Base-by-base conservation (phyloP, 2,329 filamentous ascomycete genomes). In the Waltergamsia citrina region DNA sequence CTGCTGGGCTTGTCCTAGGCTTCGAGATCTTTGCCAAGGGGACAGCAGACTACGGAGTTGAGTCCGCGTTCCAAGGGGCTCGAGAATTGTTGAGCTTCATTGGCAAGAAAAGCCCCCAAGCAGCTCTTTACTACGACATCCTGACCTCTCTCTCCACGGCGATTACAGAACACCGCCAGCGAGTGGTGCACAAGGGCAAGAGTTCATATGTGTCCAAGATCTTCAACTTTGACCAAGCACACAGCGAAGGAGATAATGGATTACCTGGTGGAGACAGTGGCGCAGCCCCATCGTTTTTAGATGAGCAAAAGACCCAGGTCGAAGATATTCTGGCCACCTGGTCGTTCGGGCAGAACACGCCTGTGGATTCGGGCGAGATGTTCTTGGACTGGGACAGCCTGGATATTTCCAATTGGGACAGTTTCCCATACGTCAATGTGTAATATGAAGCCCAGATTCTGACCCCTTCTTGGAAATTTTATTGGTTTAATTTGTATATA, bases 101-200 rank as follows among this genome's bases (percentile, higher is more conserved):
- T 1, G 59, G 66, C 0, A 48, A 49, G 1, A 60, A 67, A 31
- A 73, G 68, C 26, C 66, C 70, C 0, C 72, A 76, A 39, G 73
- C 73, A 4, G 63, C 59, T 3, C 71, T 75, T 33, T 77, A 78
- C 42, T 58, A 63, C 10, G 68, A 74, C 6, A 77, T 77, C 15
- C 52, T 77, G 7, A 64, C 55, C 0, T 52, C 59, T 3, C 50
- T 73, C 5, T 57, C 60, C 0, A 59, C 60, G 8, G 67, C 67
- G 0, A 62, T 71, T 8, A 42, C 46, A 4, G 54, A 63, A 32
- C 60, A 63, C 38, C 57, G 61, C 1, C 39, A 47, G 26, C 44
- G 43, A 25, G 35, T 41, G 8, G 40, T 41, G 4, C 36, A 41
- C 6, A 41, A 41, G 8, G 41, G 48, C 5, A 38, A 47, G 23